Evolutionary conservation across 2,329 filamentous ascomycete species (phyloP).

Genomic region (Verticillium klebahnii): DNA sequence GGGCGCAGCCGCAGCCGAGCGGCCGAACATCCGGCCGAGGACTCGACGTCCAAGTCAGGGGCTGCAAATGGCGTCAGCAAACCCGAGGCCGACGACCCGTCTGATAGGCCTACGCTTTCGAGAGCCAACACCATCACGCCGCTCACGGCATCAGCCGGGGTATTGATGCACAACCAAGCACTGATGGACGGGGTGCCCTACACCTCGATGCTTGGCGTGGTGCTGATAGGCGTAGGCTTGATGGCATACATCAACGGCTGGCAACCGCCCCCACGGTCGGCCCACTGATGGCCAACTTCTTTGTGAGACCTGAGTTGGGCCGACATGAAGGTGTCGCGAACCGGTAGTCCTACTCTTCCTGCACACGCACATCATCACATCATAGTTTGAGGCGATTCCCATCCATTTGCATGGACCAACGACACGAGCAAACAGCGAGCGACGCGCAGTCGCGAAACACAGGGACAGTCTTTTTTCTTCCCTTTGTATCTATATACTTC

Average conservation of each 20-base stretch:
- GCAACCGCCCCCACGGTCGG: conserved; percentile 47
- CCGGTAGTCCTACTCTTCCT: background rate
- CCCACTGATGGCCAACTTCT: conserved; percentile 19
- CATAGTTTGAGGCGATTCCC: conserved; percentile 2
- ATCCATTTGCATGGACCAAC: background rate
- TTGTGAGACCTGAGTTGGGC: background rate
- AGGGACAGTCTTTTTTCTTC: background rate
- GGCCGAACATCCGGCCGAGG: conserved; percentile 2
- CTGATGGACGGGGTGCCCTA: conserved; percentile 63
- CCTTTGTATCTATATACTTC: conserved; percentile 4
- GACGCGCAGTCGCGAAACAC: background rate
- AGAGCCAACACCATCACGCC: conserved; percentile 46
- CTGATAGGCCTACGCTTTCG: conserved; percentile 39
- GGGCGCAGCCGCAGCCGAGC: conserved; percentile 12
- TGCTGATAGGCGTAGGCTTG: conserved; percentile 73
- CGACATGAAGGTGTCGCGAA: too few species aligned
- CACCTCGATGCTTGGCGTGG: conserved; percentile 77
- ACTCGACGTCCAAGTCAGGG: background rate
- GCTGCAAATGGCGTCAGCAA: background rate
- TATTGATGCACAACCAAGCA: conserved; percentile 36
- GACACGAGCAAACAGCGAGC: background rate
- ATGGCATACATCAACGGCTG: conserved; percentile 87
- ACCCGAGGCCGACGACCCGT: conserved; percentile 20
- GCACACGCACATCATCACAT: background rate
- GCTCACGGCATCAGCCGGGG: conserved; percentile 30